A percentile compares a stretch with the other conserved stretches of the same genome.
Evolutionary conservation across 306 rosid species (phyloP).

Genomic region (Castanea crenata): DNA sequence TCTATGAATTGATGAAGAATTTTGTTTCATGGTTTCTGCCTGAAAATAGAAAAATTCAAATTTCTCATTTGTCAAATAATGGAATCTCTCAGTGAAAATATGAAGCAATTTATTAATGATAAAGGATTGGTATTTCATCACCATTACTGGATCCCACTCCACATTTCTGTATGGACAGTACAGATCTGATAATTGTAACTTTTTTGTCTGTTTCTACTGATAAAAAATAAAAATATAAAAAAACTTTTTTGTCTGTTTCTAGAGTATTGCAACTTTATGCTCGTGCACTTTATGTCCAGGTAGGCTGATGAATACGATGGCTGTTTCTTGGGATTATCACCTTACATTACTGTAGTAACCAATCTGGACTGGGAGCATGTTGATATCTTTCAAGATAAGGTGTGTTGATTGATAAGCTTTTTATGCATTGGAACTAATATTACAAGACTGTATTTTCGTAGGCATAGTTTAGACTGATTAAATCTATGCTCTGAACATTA

Average conservation of each 20-base stretch:
- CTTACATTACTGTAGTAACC: slow-evolving; percentile 21
- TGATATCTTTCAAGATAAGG: slow-evolving; percentile 26
- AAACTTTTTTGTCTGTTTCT: background rate
- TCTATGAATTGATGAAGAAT: background rate
- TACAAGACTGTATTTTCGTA: background rate
- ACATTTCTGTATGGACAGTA: background rate
- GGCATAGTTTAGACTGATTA: background rate
- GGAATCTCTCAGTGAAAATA: background rate
- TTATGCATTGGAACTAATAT: background rate
- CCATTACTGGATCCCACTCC: background rate
- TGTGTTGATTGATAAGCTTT: background rate
- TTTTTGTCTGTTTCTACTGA: background rate
- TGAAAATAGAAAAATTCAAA: background rate
- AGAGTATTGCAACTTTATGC: background rate
- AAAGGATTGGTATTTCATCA: background rate
- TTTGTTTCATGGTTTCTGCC: background rate
- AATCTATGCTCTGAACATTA: slow-evolving; percentile 9
- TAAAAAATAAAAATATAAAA: no score
- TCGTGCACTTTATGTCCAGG: background rate
- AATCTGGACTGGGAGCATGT: slow-evolving; percentile 38
- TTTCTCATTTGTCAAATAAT: background rate
- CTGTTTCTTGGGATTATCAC: slow-evolving; percentile 26
- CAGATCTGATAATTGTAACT: background rate
- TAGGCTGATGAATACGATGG: slow-evolving; percentile 40
- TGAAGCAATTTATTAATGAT: background rate